phyloP scores from a whole-genome alignment of 345 rosid genomes.

The Euphorbia pulcherrima region DNA sequence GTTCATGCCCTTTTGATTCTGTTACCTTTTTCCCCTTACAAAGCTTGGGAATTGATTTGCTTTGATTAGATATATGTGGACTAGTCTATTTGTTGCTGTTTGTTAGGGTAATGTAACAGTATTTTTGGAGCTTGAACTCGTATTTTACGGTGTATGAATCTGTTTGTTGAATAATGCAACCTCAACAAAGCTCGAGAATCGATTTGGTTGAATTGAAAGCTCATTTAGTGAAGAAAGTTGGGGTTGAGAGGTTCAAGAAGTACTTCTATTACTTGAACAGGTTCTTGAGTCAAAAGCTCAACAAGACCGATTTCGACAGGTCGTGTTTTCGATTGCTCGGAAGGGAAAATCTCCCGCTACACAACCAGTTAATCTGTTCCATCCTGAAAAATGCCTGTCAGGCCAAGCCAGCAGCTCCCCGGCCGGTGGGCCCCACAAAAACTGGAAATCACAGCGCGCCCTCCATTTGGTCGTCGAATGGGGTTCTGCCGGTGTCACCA shows the following conservation, averaged over 20 bases:
- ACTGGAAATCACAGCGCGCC: constrained; percentile 46
- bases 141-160: constrained; percentile 44
- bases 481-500: constrained; percentile 63
- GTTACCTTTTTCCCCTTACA: neutral
- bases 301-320: constrained; percentile 79
- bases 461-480: constrained; percentile 76
- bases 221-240: constrained; percentile 78
- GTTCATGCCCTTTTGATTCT: constrained; percentile 12
- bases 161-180: constrained; percentile 65
- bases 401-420: constrained; percentile 61
- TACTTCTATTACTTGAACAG: constrained; percentile 72
- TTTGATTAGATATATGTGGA: constrained; percentile 23
- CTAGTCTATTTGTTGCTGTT: constrained; percentile 26
- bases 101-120: constrained; percentile 32
- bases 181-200: constrained; percentile 68
- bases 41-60: constrained; percentile 21
- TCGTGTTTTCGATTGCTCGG: constrained; percentile 72
- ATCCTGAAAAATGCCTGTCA: constrained; percentile 79
- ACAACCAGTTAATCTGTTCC: constrained; percentile 74
- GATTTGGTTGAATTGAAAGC: constrained; percentile 75
- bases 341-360: constrained; percentile 81
- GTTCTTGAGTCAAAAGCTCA: constrained; percentile 77
- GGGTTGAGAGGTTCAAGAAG: constrained; percentile 71
- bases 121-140: constrained; percentile 31
- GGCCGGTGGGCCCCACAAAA: constrained; percentile 44